Evolutionary conservation across 306 rosid species (phyloP), one percentile per base, ranked within the genome.

Genomic region (Herpetospermum pedunculosum): DNA sequence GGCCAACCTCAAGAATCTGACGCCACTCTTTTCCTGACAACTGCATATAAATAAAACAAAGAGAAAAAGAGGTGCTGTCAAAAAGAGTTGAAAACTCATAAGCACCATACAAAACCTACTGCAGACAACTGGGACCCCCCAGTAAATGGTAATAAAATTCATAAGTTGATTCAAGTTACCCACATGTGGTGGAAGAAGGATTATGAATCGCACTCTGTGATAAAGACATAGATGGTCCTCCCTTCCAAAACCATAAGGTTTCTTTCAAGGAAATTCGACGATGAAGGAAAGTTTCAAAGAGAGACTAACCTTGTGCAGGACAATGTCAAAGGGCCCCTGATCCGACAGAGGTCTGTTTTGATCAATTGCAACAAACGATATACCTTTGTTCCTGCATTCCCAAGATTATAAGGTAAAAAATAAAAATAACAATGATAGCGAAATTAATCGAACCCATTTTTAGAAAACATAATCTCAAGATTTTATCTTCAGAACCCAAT

Each of bases 291-390:
- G 59, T 29, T 71, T 41, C 38, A 73, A 63, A 34, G 47, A 52
- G 34, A 9, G 7, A 34, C 80, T 60, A 25, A 89, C 97, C 97
- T 92, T 92, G 53, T 92, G 97, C 84, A 92, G 64, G 77, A 92
- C 96, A 40, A 92, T 76, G 79, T 92, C 96, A 75, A 92, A 92
- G 41, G 97, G 96, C 63, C 97, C 97, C 82, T 92, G 97, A 50
- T 92, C 96, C 16, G 89, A 81, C 79, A 92, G 92, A 9, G 96
- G 79, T 68, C 83, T 82, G 77, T 55, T 84, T 32, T 82, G 96
- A 81, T 92, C 97, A 76, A 92, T 89, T 47, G 97, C 88, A 58
- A 92, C 94, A 75, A 92, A 92, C 15, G 76, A 57, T 55, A 92
- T 89, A 58, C 98, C 98, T 83, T 92, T 92, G 43, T 81, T 90